phyloP scores from a whole-genome alignment of 257 asterid species.

The Solanum tarapatanum region DNA sequence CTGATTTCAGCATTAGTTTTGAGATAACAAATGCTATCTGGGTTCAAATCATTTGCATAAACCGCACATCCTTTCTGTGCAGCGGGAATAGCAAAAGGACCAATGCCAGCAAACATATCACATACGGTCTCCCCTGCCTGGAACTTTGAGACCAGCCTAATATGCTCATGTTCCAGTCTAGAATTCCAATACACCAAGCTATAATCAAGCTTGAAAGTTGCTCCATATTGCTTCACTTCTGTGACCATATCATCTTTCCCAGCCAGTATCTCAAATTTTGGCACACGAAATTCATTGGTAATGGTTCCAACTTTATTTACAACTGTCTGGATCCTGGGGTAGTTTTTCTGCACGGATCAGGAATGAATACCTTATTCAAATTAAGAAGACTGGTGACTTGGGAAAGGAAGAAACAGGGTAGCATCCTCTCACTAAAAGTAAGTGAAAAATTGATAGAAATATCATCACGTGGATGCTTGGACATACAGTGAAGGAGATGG shows the following conservation, averaged over 20 bases:
- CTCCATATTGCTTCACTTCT: conserved; percentile 80
- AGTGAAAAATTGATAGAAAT: not conserved
- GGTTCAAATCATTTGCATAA: conserved; percentile 87
- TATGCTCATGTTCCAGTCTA: conserved; percentile 90
- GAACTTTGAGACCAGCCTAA: conserved; percentile 65
- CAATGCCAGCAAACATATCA: conserved; percentile 95
- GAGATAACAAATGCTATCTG: conserved; percentile 69
- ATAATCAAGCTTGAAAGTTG: conserved; percentile 90
- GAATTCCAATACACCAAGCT: conserved; percentile 96
- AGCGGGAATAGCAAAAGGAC: conserved; percentile 95
- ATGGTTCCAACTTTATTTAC: conserved; percentile 88
- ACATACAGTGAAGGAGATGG: not conserved
- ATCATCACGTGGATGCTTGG: not conserved
- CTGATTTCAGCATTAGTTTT: conserved; percentile 70
- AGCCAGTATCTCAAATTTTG: conserved; percentile 80
- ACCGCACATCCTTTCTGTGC: conserved; percentile 91
- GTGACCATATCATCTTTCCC: conserved; percentile 84
- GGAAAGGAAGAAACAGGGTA: not conserved
- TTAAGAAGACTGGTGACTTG: not conserved
- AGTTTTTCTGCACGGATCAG: conserved; percentile 51
- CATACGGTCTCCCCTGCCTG: conserved; percentile 60
- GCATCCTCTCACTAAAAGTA: not conserved
- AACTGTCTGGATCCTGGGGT: conserved; percentile 80
- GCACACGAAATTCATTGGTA: conserved; percentile 86
- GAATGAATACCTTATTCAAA: not conserved